Conservation (phyloP, 345 rosid species). For the Trapa bicornis region DNA sequence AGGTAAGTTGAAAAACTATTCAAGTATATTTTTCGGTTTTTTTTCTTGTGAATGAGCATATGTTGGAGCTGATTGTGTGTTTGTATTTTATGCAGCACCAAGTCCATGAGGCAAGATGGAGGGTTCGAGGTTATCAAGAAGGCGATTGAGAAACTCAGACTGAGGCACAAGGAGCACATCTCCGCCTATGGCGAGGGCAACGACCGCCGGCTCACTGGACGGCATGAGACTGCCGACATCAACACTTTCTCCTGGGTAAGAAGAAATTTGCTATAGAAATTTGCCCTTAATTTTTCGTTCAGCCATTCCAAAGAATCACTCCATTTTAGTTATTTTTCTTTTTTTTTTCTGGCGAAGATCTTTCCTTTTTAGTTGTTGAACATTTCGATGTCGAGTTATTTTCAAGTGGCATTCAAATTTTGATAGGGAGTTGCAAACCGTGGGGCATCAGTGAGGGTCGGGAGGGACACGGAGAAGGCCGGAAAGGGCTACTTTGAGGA, state of each 20-base stretch:
- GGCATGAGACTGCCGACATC: conserved; percentile 76
- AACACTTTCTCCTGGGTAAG: conserved; percentile 29
- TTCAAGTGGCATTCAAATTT: neutral
- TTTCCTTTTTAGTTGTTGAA: no score
- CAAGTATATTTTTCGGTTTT: neutral
- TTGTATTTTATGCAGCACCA: conserved; percentile 35
- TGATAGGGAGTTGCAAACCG: conserved; percentile 76
- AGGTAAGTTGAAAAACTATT: conserved; percentile 26
- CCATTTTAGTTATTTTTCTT: no score
- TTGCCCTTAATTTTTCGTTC: no score
- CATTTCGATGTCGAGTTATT: no score
- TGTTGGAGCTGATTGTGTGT: neutral
- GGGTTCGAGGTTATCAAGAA: conserved; percentile 65
- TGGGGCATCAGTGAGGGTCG: conserved; percentile 76
- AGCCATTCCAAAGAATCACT: no score
- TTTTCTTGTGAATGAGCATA: neutral
- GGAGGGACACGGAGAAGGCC: conserved; percentile 64
- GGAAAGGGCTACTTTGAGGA: conserved; percentile 86
- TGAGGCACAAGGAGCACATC: conserved; percentile 77
- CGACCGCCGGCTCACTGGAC: conserved; percentile 83
- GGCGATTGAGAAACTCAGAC: conserved; percentile 69
- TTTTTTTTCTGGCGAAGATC: no score
- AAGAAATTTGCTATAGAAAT: neutral
- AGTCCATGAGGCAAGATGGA: conserved; percentile 69
- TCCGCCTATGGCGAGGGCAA: conserved; percentile 95